These are phyloP conservation scores for Salix caprea DNA, from an alignment of 345 rosid genomes.

Conservation along the genomic window DNA sequence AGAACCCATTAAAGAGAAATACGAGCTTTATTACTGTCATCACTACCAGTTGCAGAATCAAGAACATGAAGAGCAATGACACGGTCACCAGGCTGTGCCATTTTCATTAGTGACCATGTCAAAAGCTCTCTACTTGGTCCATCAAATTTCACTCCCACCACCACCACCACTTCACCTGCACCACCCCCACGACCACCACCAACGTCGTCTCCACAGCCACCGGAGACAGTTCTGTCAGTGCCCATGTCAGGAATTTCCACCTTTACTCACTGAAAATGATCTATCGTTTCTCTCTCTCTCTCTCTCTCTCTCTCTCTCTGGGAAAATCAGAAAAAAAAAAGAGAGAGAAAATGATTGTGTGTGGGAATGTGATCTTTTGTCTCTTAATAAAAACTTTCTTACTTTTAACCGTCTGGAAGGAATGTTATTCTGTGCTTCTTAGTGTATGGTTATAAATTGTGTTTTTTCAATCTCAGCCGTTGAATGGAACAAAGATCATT, in stretches of 20 bases:
- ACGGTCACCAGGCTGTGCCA: conserved; percentile 72
- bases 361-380: neutral
- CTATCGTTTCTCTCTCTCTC: no score
- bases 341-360: neutral
- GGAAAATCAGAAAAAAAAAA: neutral
- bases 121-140: conserved; percentile 66
- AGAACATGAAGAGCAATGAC: conserved; percentile 86
- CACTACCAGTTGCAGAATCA: conserved; percentile 44
- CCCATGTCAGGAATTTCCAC: neutral
- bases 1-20: neutral
- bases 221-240: neutral
- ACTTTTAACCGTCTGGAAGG: neutral
- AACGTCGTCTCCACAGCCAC: conserved; percentile 3
- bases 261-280: neutral
- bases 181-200: conserved; percentile 14
- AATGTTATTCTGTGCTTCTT: neutral
- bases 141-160: conserved; percentile 79
- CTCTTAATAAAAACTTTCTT: neutral
- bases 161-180: conserved; percentile 46
- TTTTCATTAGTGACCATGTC: conserved; percentile 84
- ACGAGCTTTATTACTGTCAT: neutral
- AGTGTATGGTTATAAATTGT: neutral
- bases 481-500: neutral
- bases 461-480: neutral
- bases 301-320: neutral